Evolutionary conservation across 2,329 filamentous ascomycete species (phyloP).

Genomic region (Sporothrix humicola): DNA sequence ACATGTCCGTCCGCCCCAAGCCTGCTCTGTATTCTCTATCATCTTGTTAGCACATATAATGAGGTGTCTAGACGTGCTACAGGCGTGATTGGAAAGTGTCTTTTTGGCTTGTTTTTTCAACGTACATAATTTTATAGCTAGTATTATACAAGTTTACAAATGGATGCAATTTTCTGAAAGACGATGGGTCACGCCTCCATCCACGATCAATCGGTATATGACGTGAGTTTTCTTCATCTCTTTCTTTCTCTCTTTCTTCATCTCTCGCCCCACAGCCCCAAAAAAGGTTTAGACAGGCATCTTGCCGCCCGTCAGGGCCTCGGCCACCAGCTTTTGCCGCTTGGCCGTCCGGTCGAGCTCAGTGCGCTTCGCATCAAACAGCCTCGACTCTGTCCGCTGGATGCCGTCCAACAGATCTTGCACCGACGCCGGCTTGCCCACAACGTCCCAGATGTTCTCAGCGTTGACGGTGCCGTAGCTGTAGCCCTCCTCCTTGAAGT

Average conservation of each 20-base stretch:
- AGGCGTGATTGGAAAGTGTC: constrained; percentile 25
- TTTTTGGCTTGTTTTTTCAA: constrained; percentile 24
- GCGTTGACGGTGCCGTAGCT: constrained; percentile 43
- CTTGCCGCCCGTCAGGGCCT: constrained; percentile 66
- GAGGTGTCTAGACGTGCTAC: no score
- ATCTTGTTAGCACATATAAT: background rate
- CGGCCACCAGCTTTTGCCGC: constrained; percentile 60
- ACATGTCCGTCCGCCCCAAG: background rate
- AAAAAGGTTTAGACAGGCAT: constrained; percentile 45
- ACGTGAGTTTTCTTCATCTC: background rate
- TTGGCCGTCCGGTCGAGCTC: constrained; percentile 54
- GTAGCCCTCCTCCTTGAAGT: constrained; percentile 53
- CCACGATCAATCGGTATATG: background rate
- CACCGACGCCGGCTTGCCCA: constrained; percentile 54
- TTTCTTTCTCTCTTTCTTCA: background rate
- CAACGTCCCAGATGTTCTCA: constrained; percentile 59
- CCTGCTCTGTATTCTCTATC: no score
- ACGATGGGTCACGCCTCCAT: background rate
- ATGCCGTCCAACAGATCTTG: constrained; percentile 52
- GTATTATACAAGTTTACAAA: constrained; percentile 28
- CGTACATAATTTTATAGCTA: constrained; percentile 29
- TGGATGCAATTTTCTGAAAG: constrained; percentile 4
- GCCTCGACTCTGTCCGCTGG: constrained; percentile 43
- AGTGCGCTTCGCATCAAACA: constrained; percentile 47
- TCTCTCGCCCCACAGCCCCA: background rate